Evolutionary conservation across 108 stramenopile genomes (phyloP).

Genomic region (Craspedostauros australis): DNA sequence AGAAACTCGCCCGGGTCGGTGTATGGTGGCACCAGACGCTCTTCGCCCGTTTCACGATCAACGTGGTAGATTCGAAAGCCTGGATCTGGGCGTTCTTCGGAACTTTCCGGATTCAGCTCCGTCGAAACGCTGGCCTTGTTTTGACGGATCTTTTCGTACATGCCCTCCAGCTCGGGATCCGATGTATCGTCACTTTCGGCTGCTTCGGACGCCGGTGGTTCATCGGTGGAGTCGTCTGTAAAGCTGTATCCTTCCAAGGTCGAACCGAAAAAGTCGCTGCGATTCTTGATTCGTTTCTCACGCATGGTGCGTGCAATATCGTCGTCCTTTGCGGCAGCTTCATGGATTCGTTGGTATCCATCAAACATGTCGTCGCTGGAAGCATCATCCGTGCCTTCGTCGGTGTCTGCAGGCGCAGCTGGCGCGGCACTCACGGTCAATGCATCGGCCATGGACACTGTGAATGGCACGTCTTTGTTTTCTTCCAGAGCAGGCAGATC

Average conservation of each 20-base stretch:
- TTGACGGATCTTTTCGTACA: constrained; percentile 47
- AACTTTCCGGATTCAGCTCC: constrained; percentile 5
- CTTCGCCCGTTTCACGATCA: constrained; percentile 47
- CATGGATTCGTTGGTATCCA: constrained; percentile 60
- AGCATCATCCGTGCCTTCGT: not conserved
- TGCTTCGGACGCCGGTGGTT: not conserved
- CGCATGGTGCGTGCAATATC: constrained; percentile 55
- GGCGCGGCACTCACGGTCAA: too few species aligned
- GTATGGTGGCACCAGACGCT: constrained; percentile 70
- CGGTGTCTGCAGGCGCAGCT: not conserved
- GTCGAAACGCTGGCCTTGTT: constrained; percentile 47
- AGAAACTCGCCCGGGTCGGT: constrained; percentile 60
- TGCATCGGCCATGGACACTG: too few species aligned
- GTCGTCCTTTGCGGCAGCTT: constrained; percentile 45
- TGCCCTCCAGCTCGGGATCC: constrained; percentile 22
- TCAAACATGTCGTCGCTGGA: constrained; percentile 50
- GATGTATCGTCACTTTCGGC: not conserved
- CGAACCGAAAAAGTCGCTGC: too few species aligned
- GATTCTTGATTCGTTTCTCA: constrained; percentile 44
- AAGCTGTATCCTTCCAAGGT: too few species aligned
- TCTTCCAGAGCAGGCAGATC: too few species aligned
- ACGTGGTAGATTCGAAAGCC: constrained; percentile 69
- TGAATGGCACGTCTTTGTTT: too few species aligned
- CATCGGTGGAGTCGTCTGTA: too few species aligned
- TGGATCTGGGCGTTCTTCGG: constrained; percentile 46